Evolutionary conservation across 108 stramenopile species (phyloP).

Genomic region (Epithemia pelagica): DNA sequence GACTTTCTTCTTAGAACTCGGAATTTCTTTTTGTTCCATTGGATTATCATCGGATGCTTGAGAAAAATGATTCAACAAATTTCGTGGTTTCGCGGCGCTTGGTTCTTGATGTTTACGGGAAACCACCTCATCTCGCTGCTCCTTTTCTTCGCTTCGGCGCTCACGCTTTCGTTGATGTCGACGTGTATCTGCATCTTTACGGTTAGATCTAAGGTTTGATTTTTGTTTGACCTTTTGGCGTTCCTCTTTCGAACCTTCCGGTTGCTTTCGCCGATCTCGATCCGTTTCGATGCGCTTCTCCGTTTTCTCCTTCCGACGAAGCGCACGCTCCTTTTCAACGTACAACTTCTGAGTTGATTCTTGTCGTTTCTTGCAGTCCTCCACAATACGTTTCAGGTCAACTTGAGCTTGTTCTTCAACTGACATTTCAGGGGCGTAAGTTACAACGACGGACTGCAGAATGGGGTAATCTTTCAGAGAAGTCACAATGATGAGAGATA

Average conservation of each 20-base stretch:
- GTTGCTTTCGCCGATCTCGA: conserved; percentile 4
- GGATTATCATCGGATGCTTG: neutral
- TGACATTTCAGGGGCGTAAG: neutral
- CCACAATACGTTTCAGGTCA: neutral
- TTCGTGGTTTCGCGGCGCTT: neutral
- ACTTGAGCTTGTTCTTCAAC: neutral
- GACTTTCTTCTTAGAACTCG: neutral
- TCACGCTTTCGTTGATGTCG: neutral
- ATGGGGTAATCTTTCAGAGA: neutral
- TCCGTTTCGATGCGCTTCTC: neutral
- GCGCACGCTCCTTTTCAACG: neutral
- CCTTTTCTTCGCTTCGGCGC: neutral
- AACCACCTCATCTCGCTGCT: neutral
- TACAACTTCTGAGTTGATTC: conserved; percentile 1
- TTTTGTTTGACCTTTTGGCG: too few species aligned
- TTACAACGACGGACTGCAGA: neutral
- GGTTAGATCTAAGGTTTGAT: too few species aligned
- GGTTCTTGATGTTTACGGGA: neutral
- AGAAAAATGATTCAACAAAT: neutral
- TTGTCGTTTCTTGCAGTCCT: conserved; percentile 1
- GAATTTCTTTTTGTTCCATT: neutral
- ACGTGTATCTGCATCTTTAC: neutral
- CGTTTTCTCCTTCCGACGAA: neutral
- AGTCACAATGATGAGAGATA: neutral
- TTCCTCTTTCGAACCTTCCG: neutral